These are phyloP conservation scores for Xylariaceae sp. DNA, from an alignment of 2,329 filamentous ascomycete species.

Conservation along the genomic window DNA sequence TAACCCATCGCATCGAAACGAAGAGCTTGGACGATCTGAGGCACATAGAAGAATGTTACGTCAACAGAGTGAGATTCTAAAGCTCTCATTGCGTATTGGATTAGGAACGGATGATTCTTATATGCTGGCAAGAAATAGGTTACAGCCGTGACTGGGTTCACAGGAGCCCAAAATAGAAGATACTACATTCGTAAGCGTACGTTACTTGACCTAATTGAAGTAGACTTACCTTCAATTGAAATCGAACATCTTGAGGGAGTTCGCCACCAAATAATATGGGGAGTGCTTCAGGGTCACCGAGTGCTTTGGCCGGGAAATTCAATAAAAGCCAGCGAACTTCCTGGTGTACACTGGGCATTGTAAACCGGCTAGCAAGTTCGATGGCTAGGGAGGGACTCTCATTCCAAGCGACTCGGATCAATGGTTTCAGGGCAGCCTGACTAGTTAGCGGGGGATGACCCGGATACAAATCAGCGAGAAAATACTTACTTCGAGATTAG, in stretches of 20 bases:
- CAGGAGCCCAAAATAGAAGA: conserved; percentile 85
- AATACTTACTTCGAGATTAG: conserved; percentile 36
- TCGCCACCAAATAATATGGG: conserved; percentile 74
- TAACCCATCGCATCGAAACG: conserved; percentile 92
- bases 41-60: conserved; percentile 97
- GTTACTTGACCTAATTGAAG: background rate
- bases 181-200: conserved; percentile 53
- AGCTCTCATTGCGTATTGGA: conserved; percentile 95
- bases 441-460: conserved; percentile 16
- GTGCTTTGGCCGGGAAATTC: conserved; percentile 77
- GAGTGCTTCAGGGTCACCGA: conserved; percentile 77
- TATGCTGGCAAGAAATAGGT: conserved; percentile 92
- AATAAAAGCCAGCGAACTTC: conserved; percentile 79
- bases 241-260: conserved; percentile 73
- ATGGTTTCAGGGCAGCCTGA: conserved; percentile 53
- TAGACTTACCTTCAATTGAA: conserved; percentile 70
- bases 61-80: conserved; percentile 94
- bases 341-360: conserved; percentile 64
- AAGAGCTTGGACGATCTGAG: conserved; percentile 93
- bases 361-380: conserved; percentile 75
- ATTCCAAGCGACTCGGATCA: conserved; percentile 80
- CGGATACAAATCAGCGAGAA: background rate
- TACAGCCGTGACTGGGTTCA: conserved; percentile 88
- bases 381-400: conserved; percentile 85
- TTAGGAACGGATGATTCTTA: conserved; percentile 83